phyloP scores from a whole-genome alignment of 78 protist species.

The Pigoraptor vietnamica region DNA sequence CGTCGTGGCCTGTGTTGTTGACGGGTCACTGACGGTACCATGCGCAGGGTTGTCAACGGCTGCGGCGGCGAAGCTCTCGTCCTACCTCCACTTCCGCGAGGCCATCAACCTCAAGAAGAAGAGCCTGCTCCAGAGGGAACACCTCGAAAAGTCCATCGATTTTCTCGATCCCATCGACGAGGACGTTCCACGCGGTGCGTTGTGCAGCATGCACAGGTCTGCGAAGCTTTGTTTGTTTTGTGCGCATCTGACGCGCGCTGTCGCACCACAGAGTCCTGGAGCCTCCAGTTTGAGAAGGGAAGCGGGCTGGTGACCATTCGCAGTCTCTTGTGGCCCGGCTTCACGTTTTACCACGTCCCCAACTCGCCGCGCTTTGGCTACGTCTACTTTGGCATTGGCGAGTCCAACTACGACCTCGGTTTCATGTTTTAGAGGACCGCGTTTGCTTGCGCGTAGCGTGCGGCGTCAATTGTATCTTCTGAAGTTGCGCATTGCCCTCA shows the following conservation, averaged over 20 bases:
- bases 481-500: no score
- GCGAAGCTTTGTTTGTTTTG: no score
- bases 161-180: background rate
- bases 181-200: slow-evolving; percentile 9
- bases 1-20: background rate
- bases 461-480: no score
- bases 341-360: background rate
- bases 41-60: background rate
- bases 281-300: background rate
- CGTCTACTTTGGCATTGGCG: slow-evolving; percentile 12
- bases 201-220: background rate
- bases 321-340: slow-evolving; percentile 4
- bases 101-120: background rate
- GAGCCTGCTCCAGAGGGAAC: background rate
- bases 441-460: background rate
- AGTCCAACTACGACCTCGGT: background rate
- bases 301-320: background rate
- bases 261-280: slow-evolving; percentile 17
- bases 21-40: background rate
- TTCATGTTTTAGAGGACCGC: background rate
- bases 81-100: slow-evolving; percentile 1
- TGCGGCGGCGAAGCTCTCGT: background rate
- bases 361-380: background rate
- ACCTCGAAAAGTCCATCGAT: background rate
- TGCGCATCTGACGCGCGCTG: no score